Evolutionary conservation across 345 rosid genomes (phyloP), one percentile per base, ranked within the genome.

Genomic region (Corchorus olitorius): DNA sequence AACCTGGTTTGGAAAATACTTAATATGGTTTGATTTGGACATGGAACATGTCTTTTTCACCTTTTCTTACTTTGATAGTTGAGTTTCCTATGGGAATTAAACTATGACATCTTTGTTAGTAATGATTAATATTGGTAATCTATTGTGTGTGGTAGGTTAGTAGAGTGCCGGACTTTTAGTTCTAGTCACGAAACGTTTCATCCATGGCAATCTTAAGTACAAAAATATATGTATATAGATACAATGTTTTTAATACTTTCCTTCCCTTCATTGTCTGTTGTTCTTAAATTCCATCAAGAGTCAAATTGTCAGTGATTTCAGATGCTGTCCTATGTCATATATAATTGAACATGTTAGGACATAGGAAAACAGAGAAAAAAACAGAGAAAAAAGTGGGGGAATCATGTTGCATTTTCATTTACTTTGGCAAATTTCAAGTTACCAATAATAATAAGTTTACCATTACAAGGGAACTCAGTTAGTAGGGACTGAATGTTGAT

Each of bases 41-140:
- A 22, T 19, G 19, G 71, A 46, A 10, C 43, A 43, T 66, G 54
- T 66, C 19, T n/a, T 14, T 43, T 19, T 46, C 71, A 66, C 71
- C 48, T 45, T 45, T 66, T 65, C 8, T 37, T 65, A 46, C 71
- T 46, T 66, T 66, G 37, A 46, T 46, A 20, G 71, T 66, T 60
- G 27, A 20, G 34, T 56, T 11, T 13, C 5, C 33, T 39, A 59
- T 22, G 37, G 16, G 6, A 27, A 27, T 27, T 27, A 27, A 59
- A 59, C 63, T 59, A 45, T 45, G 37, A 59, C 64, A 22, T 59
- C 64, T 6, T 22, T 20, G 11, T 58, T 11, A 20, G 35, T 20
- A 56, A 19, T 22, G 22, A 59, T 6, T 6, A 39, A 39, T 39
- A 39, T 39, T 39, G 6, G 43, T 6, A 1, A 39, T 3, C 43